phyloP scores from a whole-genome alignment of 2,329 filamentous ascomycete species.

The Sarocladium strictum region DNA sequence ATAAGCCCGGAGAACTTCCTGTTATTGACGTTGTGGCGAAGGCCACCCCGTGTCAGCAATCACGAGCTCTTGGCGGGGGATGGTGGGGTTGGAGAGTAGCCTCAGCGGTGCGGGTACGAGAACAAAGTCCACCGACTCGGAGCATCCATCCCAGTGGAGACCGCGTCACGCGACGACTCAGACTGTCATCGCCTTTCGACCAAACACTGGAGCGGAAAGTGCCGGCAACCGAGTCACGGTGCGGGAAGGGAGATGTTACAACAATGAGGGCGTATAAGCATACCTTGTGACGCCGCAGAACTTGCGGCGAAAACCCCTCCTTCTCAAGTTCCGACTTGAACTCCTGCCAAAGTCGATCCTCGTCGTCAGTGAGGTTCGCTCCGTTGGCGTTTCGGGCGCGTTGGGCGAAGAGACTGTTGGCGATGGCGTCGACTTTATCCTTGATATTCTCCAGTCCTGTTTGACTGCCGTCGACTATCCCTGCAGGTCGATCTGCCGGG shows the following conservation, averaged over 20 bases:
- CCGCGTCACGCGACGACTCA: slow-evolving; percentile 28
- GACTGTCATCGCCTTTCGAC: slow-evolving; percentile 41
- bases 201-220: slow-evolving; percentile 14
- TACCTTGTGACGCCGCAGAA: slow-evolving; percentile 54
- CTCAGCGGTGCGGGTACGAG: not conserved
- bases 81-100: not conserved
- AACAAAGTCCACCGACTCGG: not conserved
- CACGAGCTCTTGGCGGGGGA: slow-evolving; percentile 3
- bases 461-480: slow-evolving; percentile 28
- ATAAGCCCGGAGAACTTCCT: slow-evolving; percentile 56
- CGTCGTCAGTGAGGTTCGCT: slow-evolving; percentile 27
- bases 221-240: not conserved
- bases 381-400: slow-evolving; percentile 30
- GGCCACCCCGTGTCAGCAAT: slow-evolving; percentile 8
- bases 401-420: slow-evolving; percentile 41
- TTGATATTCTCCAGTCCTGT: slow-evolving; percentile 48
- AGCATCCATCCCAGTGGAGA: not conserved
- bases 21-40: slow-evolving; percentile 10
- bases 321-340: slow-evolving; percentile 52
- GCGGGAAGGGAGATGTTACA: not conserved
- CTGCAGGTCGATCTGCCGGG: slow-evolving; percentile 30
- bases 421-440: slow-evolving; percentile 54
- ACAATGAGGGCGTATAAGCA: slow-evolving; percentile 15
- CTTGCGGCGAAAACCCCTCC: slow-evolving; percentile 51
- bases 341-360: slow-evolving; percentile 51